Conservation (phyloP, 768 basidiomycete species). For the Boletales sp. region DNA sequence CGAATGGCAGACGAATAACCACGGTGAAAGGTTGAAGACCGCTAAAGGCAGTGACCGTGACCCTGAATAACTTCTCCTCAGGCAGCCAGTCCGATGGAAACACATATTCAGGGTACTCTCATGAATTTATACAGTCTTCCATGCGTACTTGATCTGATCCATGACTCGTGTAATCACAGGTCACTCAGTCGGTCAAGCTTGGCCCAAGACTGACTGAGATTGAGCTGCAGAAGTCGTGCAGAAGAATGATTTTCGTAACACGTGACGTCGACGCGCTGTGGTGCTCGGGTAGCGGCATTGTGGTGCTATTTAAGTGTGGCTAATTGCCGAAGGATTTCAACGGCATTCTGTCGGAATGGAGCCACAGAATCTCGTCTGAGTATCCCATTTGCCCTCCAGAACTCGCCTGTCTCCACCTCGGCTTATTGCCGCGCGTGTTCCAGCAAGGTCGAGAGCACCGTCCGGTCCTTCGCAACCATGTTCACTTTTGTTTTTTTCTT, state of each 20-base stretch:
- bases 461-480: constrained; percentile 4
- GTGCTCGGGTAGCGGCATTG: not conserved
- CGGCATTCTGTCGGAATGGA: constrained; percentile 23
- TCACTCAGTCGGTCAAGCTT: too few relatives aligned
- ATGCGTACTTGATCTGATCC: too few relatives aligned
- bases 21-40: too few relatives aligned
- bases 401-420: not conserved
- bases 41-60: too few relatives aligned
- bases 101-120: too few relatives aligned
- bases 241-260: constrained; percentile 22
- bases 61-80: too few relatives aligned
- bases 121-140: too few relatives aligned
- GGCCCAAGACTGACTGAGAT: too few relatives aligned
- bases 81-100: too few relatives aligned
- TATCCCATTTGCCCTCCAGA: constrained; percentile 6
- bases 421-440: constrained; percentile 4
- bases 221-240: too few relatives aligned
- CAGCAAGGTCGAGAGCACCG: not conserved
- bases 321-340: constrained; percentile 21
- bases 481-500: constrained; percentile 5
- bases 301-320: not conserved
- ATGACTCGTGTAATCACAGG: too few relatives aligned
- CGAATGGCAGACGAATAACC: too few relatives aligned
- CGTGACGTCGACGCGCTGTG: constrained; percentile 20
- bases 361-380: constrained; percentile 1